Evolutionary conservation across 2,329 filamentous ascomycete species (phyloP).

Genomic region (Pochonia chlamydosporia): DNA sequence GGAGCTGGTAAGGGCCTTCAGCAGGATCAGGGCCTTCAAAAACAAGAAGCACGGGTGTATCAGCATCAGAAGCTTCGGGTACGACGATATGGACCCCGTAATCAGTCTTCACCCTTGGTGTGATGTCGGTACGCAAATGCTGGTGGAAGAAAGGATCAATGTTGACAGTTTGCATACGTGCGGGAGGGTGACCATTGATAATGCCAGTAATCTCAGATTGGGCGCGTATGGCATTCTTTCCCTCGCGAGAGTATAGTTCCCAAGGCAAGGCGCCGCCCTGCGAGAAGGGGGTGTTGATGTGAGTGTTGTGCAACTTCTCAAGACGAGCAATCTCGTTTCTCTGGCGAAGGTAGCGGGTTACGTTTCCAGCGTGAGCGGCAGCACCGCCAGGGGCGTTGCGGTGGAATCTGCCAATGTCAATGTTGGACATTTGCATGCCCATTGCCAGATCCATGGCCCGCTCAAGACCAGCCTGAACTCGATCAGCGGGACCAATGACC

Average conservation of each 20-base stretch:
- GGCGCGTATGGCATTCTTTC: conserved; percentile 73
- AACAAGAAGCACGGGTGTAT: conserved; percentile 63
- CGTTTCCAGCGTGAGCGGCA: conserved; percentile 72
- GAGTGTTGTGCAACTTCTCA: conserved; percentile 74
- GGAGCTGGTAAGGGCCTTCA: conserved; percentile 44
- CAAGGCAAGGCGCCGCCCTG: conserved; percentile 68
- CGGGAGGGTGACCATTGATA: conserved; percentile 67
- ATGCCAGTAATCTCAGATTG: conserved; percentile 70
- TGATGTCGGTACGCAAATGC: conserved; percentile 61
- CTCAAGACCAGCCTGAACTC: conserved; percentile 69
- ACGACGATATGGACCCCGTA: conserved; percentile 70
- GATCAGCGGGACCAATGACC: conserved; percentile 72
- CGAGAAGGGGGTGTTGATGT: conserved; percentile 73
- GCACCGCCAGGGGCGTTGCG: conserved; percentile 66
- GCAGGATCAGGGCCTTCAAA: conserved; percentile 59
- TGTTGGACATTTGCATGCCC: conserved; percentile 76
- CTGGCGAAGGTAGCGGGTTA: conserved; percentile 83
- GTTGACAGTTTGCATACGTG: conserved; percentile 59
- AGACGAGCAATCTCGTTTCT: conserved; percentile 77
- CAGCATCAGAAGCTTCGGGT: conserved; percentile 55
- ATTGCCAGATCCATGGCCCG: conserved; percentile 84
- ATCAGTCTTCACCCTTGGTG: conserved; percentile 57
- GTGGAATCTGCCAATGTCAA: conserved; percentile 79
- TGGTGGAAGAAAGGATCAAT: conserved; percentile 77
- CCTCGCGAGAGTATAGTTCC: conserved; percentile 83